These are phyloP conservation scores for Colletotrichum neosansevieriae DNA, from an alignment of 2,329 filamentous ascomycete genomes.

Conservation along the genomic window DNA sequence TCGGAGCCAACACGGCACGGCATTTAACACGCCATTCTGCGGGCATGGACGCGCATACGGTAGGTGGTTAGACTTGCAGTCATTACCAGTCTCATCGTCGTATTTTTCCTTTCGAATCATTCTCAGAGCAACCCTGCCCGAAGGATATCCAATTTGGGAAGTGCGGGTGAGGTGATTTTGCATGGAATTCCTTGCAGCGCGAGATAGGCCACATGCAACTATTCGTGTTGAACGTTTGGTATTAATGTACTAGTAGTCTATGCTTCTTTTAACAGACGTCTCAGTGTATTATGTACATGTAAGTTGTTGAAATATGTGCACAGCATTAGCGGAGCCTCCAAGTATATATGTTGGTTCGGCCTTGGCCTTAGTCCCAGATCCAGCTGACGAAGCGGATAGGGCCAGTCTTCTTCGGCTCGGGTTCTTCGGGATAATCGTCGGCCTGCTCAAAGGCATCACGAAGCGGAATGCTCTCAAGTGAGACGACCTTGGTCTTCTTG, in stretches of 20 bases:
- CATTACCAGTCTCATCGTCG: too few species aligned
- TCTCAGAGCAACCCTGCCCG: too few species aligned
- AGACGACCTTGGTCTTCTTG: slow-evolving; percentile 70
- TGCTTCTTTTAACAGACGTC: background rate
- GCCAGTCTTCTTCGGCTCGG: slow-evolving; percentile 44
- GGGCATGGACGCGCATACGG: too few species aligned
- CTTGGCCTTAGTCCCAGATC: slow-evolving; percentile 51
- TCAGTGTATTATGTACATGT: background rate
- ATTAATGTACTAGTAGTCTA: background rate
- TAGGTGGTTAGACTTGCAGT: too few species aligned
- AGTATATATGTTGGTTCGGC: background rate
- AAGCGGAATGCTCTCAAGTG: slow-evolving; percentile 64
- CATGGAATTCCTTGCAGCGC: too few species aligned
- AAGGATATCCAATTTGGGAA: too few species aligned
- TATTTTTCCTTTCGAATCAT: too few species aligned
- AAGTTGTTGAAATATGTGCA: slow-evolving; percentile 2
- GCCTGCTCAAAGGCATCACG: slow-evolving; percentile 63
- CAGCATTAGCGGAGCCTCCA: background rate
- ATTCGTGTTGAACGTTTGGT: background rate
- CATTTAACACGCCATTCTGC: too few species aligned
- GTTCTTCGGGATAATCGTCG: slow-evolving; percentile 50
- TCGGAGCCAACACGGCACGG: too few species aligned
- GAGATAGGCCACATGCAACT: too few species aligned
- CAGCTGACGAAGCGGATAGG: slow-evolving; percentile 49
- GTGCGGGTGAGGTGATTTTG: too few species aligned